These are phyloP conservation scores for sunflower (Helianthus annuus) DNA, from an alignment of 129 eudicot species.

Conservation along the genomic window DNA sequence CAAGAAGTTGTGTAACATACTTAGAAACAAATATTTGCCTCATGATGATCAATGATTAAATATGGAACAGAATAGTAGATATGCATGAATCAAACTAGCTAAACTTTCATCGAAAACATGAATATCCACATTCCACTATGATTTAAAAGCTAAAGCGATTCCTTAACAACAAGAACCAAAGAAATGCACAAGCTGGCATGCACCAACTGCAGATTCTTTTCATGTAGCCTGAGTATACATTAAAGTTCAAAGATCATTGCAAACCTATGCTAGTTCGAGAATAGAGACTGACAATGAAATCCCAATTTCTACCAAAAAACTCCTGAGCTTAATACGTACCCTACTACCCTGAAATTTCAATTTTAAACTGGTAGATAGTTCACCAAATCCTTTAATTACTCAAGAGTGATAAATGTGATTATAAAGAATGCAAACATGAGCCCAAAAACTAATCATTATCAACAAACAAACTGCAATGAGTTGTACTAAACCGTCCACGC, in stretches of 20 bases:
- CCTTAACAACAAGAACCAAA: not conserved
- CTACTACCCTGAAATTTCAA: not conserved
- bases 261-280: not conserved
- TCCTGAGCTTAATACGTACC: constrained; percentile 15
- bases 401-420: not conserved
- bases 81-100: not conserved
- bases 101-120: not conserved
- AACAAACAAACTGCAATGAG: not conserved
- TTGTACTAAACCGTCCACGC: no score
- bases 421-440: constrained; percentile 1
- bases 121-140: constrained; percentile 7
- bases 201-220: constrained; percentile 5
- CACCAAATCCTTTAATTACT: not conserved
- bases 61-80: not conserved
- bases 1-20: not conserved
- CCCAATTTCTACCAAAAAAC: not conserved
- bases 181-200: constrained; percentile 4
- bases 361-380: not conserved
- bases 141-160: constrained; percentile 5
- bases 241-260: not conserved
- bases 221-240: not conserved
- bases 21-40: not conserved
- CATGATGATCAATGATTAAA: constrained; percentile 8
- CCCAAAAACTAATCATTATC: not conserved
- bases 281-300: not conserved